Evolutionary conservation across 2,329 filamentous ascomycete species (phyloP).

Genomic region (Pezicula carpinea): DNA sequence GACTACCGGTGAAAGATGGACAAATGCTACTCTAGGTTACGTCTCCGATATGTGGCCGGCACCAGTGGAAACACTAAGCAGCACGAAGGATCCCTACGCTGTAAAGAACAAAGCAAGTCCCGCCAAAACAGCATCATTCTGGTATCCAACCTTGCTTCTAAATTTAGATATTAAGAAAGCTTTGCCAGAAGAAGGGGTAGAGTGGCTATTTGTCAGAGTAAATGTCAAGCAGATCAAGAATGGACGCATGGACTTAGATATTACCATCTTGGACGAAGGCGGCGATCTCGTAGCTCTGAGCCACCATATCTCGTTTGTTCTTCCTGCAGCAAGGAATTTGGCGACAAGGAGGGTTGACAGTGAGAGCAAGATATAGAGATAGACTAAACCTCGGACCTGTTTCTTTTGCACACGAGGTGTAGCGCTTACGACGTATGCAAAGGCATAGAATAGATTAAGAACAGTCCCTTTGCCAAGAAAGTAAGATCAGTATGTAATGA

Average conservation of each 20-base stretch:
- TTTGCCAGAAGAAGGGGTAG: constrained; percentile 61
- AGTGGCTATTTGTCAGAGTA: constrained; percentile 67
- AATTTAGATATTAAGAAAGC: constrained; percentile 74
- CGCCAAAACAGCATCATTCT: constrained; percentile 28
- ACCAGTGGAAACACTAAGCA: constrained; percentile 49
- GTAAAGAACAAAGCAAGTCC: constrained; percentile 16
- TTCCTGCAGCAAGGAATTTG: constrained; percentile 59
- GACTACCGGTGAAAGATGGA: constrained; percentile 56
- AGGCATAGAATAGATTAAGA: too few relatives aligned
- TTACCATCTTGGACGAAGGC: constrained; percentile 58
- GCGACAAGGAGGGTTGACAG: constrained; percentile 16
- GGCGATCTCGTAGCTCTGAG: constrained; percentile 64
- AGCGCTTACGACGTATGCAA: too few relatives aligned
- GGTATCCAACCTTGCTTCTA: constrained; percentile 56
- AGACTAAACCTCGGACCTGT: neutral
- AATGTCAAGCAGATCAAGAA: constrained; percentile 63
- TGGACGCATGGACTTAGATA: constrained; percentile 70
- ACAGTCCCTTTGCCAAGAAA: too few relatives aligned
- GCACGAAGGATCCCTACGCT: constrained; percentile 25
- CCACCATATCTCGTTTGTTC: constrained; percentile 61
- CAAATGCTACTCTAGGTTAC: constrained; percentile 58
- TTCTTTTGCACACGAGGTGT: neutral
- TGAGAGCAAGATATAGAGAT: constrained; percentile 12
- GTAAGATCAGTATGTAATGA: too few relatives aligned
- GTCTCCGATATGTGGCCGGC: constrained; percentile 66